A percentile compares a stretch with the other conserved stretches of the same genome.
phyloP scores from a whole-genome alignment of 2,329 filamentous ascomycete genomes.

The Mariannaea elegans region DNA sequence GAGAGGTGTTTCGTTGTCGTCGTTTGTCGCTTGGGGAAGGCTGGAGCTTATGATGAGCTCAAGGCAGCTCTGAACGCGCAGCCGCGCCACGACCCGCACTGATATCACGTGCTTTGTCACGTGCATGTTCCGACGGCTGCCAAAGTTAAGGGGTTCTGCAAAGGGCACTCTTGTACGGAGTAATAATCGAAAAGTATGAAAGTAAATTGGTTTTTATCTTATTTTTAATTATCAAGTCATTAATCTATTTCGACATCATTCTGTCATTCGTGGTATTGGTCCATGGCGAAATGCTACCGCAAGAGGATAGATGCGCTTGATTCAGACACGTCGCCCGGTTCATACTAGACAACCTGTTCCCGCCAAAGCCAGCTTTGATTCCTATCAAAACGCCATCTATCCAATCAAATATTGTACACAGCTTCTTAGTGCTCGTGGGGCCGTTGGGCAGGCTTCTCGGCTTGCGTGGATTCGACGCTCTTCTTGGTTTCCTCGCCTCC shows the following conservation, averaged over 20 bases:
- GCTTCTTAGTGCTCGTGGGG: slow-evolving; percentile 31
- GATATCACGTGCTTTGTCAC: slow-evolving; percentile 21
- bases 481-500: slow-evolving; percentile 34
- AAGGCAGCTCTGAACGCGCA: slow-evolving; percentile 60
- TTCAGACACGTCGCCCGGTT: slow-evolving; percentile 15
- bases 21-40: slow-evolving; percentile 39
- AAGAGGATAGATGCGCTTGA: not conserved
- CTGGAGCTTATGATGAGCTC: slow-evolving; percentile 52
- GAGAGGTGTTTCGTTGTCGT: slow-evolving; percentile 38
- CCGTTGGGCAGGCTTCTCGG: slow-evolving; percentile 26
- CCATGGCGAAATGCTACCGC: not conserved
- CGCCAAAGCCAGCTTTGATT: slow-evolving; percentile 29
- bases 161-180: no score
- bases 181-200: no score
- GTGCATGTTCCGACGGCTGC: slow-evolving; percentile 32
- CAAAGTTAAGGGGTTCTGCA: not conserved
- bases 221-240: not conserved
- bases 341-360: slow-evolving; percentile 29
- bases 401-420: slow-evolving; percentile 19
- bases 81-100: slow-evolving; percentile 36
- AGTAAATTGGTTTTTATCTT: no score
- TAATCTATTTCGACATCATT: not conserved
- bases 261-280: not conserved
- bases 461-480: slow-evolving; percentile 33
- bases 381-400: slow-evolving; percentile 16